Conservation (phyloP, 2,329 filamentous ascomycete genomes). For the Grosmannia huntii region DNA sequence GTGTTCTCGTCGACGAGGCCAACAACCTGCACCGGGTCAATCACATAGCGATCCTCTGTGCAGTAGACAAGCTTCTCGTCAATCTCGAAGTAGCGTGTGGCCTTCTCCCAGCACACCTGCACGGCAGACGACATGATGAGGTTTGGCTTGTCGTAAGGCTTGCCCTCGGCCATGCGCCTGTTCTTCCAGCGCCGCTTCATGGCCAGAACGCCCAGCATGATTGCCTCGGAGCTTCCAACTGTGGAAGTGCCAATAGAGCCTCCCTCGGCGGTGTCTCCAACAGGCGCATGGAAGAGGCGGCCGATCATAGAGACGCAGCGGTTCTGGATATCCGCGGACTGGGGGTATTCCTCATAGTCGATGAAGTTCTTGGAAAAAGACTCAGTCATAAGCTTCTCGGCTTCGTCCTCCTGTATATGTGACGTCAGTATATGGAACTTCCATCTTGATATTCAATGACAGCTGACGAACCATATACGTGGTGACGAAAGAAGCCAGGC, state of each 20-base stretch:
- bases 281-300: conserved; percentile 71
- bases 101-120: conserved; percentile 96
- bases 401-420: conserved; percentile 67
- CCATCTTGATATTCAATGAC: too few species aligned
- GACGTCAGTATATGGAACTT: not conserved
- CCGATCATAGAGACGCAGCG: conserved; percentile 88
- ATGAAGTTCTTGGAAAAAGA: conserved; percentile 93
- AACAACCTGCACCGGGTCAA: conserved; percentile 50
- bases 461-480: conserved; percentile 68
- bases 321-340: conserved; percentile 77
- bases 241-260: conserved; percentile 76
- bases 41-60: conserved; percentile 44
- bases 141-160: conserved; percentile 70
- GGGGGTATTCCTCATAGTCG: conserved; percentile 75
- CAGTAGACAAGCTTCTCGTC: conserved; percentile 73
- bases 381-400: conserved; percentile 89
- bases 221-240: conserved; percentile 80
- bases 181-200: conserved; percentile 97
- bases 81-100: conserved; percentile 77
- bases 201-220: conserved; percentile 70
- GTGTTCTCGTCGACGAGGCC: conserved; percentile 53
- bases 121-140: conserved; percentile 93
- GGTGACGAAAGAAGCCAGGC: conserved; percentile 84
- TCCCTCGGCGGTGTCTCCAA: conserved; percentile 31
- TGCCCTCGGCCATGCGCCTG: conserved; percentile 68